phyloP scores from a whole-genome alignment of 2,329 filamentous ascomycete genomes.

The Aspergillus sp. region DNA sequence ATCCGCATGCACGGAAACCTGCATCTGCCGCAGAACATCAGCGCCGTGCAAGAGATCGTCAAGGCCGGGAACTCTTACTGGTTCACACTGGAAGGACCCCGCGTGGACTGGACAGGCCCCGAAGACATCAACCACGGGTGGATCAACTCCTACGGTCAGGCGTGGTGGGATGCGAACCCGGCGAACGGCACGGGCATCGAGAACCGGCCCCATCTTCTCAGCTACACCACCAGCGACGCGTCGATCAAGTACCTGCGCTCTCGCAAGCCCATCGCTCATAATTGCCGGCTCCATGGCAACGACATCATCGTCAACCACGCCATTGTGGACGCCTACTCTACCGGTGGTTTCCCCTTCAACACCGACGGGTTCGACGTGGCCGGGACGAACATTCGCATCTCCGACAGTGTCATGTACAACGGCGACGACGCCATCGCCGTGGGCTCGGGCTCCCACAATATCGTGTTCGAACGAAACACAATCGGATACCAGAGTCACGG shows the following conservation, averaged over 20 bases:
- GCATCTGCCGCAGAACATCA: conserved; percentile 42
- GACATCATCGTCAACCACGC: conserved; percentile 42
- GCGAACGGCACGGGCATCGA: conserved; percentile 37
- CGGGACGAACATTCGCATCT: conserved; percentile 27
- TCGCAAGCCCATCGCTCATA: conserved; percentile 45
- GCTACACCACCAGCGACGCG: conserved; percentile 36
- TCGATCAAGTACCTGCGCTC: conserved; percentile 41
- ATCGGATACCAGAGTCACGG: conserved; percentile 46
- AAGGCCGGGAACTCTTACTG: conserved; percentile 32
- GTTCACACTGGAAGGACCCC: conserved; percentile 33
- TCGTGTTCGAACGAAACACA: conserved; percentile 39
- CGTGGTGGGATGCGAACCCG: conserved; percentile 46
- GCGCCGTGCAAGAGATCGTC: conserved; percentile 36
- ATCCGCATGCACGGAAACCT: conserved; percentile 45
- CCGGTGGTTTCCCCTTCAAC: conserved; percentile 43
- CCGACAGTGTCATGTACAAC: conserved; percentile 38
- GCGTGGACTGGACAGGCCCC: conserved; percentile 29
- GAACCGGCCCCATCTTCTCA: conserved; percentile 42
- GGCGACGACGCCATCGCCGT: conserved; percentile 46
- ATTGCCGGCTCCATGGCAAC: conserved; percentile 37
- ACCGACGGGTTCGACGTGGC: conserved; percentile 34
- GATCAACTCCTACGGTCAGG: conserved; percentile 47
- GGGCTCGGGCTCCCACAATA: conserved; percentile 35
- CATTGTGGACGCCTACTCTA: conserved; percentile 40
- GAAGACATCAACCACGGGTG: conserved; percentile 39